Base-by-base conservation (phyloP, 352 stramenopile genomes). In the Phytophthora meadii region DNA sequence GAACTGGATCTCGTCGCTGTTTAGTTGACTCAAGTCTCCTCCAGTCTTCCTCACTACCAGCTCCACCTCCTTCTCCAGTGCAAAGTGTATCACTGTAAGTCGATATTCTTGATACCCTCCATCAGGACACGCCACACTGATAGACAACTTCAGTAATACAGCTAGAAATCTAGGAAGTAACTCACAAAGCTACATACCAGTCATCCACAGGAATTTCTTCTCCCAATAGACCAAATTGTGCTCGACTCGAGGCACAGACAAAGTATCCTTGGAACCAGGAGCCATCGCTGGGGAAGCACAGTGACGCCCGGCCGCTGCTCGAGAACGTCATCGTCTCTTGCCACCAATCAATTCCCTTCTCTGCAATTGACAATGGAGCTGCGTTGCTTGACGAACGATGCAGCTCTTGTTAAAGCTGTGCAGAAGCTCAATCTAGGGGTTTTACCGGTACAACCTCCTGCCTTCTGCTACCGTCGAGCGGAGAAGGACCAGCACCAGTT, bases 181-280 rank as follows among this genome's bases (percentile, higher is more conserved):
- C 8, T 8, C 30, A 14, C 30, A 11, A 12, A 36, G 30, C 9
- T 36, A 36, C 8, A 36, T 64, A 88, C 76, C 76, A 88, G 57
- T 83, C 79, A 53, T 92, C 83, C 10, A 92, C 73, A 25, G 80
- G 72, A n/a, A 81, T 64, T 58, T 92, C 79, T 52, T 80, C 76
- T 19, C 78, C 83, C 54, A 92, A 71, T 40, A 92, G 67, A 15
- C 81, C 81, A 14, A 88, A 44, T 47, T 92, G 83, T 52, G 57
- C 32, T 19, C 64, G 61, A 65, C 60, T 71, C 30, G 67, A 66
- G 6, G 52, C 52, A 34, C 74, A 78, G 44, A 81, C 68, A 50
- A 85, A 87, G 56, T 85, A 89, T 49, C 83, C 83, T 64, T 92
- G 83, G 67, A 92, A 92, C 83, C 83, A 92, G 10, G 30, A 55